phyloP scores from a whole-genome alignment of 169 alveolate species.

The Plasmodium vivax region DNA sequence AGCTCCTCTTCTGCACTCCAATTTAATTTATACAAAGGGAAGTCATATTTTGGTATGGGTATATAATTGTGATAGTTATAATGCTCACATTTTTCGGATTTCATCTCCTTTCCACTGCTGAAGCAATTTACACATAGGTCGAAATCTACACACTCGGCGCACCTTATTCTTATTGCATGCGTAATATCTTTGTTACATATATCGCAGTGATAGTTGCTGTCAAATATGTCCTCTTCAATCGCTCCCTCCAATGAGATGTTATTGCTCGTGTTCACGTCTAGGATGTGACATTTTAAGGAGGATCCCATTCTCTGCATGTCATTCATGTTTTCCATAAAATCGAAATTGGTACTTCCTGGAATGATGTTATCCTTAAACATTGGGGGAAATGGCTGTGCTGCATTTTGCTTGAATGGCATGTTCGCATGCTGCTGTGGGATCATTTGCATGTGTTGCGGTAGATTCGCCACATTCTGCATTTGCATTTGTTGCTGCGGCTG shows the following conservation, averaged over 20 bases:
- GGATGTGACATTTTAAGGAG: not conserved
- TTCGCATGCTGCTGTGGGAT: not conserved
- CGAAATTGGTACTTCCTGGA: slow-evolving; percentile 21
- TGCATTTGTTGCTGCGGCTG: slow-evolving; percentile 22
- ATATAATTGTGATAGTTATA: slow-evolving; percentile 87
- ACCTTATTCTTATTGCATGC: slow-evolving; percentile 85
- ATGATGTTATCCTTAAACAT: slow-evolving; percentile 30
- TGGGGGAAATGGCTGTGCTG: not conserved
- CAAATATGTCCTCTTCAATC: slow-evolving; percentile 60
- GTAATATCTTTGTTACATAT: slow-evolving; percentile 84
- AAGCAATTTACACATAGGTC: slow-evolving; percentile 90
- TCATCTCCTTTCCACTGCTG: slow-evolving; percentile 88
- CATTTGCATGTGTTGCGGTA: not conserved
- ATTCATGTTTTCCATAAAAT: slow-evolving; percentile 35
- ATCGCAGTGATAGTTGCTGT: slow-evolving; percentile 83
- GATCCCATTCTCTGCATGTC: slow-evolving; percentile 50
- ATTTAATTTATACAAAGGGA: slow-evolving; percentile 84
- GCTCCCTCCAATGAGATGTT: slow-evolving; percentile 31
- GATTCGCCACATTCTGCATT: not conserved
- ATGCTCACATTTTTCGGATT: slow-evolving; percentile 83
- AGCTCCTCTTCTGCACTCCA: slow-evolving; percentile 95
- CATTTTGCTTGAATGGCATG: not conserved
- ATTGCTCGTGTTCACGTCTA: not conserved
- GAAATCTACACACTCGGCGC: slow-evolving; percentile 93
- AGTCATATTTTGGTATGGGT: slow-evolving; percentile 91